phyloP scores from a whole-genome alignment of 805 yeast species.

The Starmerella stellata region DNA sequence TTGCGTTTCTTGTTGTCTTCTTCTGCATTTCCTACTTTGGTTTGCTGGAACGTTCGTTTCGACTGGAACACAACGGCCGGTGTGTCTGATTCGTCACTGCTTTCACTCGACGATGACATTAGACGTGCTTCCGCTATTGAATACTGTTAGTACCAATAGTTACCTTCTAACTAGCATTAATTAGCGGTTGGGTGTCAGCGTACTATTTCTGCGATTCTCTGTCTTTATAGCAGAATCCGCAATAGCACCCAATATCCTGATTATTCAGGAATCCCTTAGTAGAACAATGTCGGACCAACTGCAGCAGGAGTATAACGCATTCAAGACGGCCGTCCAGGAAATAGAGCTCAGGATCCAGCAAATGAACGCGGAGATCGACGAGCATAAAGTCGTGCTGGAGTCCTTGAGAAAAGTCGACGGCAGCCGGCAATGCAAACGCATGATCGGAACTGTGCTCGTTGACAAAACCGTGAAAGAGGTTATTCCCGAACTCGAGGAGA shows the following conservation, averaged over 20 bases:
- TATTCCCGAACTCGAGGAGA: constrained; percentile 39
- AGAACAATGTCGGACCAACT: constrained; percentile 14
- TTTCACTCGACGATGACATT: too few relatives aligned
- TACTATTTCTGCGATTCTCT: too few relatives aligned
- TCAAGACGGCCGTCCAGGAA: constrained; percentile 23
- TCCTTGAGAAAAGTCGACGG: constrained; percentile 35
- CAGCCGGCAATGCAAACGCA: constrained; percentile 67
- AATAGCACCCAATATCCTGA: not conserved
- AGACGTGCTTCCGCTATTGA: too few relatives aligned
- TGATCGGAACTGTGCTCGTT: constrained; percentile 85
- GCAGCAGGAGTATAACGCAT: constrained; percentile 27
- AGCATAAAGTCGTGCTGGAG: constrained; percentile 37
- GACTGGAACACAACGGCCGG: too few relatives aligned
- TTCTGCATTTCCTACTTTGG: too few relatives aligned
- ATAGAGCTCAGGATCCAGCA: constrained; percentile 25
- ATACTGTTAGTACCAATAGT: too few relatives aligned
- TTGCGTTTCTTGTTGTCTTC: too few relatives aligned
- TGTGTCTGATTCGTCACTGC: too few relatives aligned
- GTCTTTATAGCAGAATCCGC: too few relatives aligned
- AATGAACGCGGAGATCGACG: constrained; percentile 27
- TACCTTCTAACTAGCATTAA: too few relatives aligned
- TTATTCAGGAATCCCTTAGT: not conserved
- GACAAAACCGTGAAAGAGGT: constrained; percentile 72
- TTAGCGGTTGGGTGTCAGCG: too few relatives aligned
- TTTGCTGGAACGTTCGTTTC: too few relatives aligned